Evolutionary conservation across 2,329 filamentous ascomycete species (phyloP), one percentile per base, ranked within the genome.

Genomic region (Magnaporthiopsis poae): DNA sequence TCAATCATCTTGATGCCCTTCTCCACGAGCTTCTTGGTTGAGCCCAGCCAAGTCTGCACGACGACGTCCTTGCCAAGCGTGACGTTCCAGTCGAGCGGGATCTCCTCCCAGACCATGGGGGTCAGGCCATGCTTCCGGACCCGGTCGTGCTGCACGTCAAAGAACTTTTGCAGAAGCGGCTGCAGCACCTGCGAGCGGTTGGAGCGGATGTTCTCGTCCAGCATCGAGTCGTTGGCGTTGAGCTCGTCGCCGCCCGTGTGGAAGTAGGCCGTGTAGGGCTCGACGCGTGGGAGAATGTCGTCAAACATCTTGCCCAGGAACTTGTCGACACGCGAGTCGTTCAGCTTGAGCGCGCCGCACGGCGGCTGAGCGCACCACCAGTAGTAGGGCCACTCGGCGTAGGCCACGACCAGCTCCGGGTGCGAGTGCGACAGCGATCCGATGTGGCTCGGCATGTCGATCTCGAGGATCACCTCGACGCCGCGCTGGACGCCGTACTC

Each of bases 191-290:
- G 76, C 0, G 82, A 79, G 66, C 87, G 80, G 74, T 89, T 91
- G 39, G 88, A 90, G 7, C 81, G 76, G 56, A 96, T 86, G 0
- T 86, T 89, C 5, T 88, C 85, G 74, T 96, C 92, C 13, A 94
- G 83, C 60, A 80, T 80, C 73, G 91, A 93, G 65, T 88, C 85
- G 72, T 93, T 88, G 68, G 81, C 82, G 76, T 95, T 94, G 68
- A 96, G 86, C 79, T 96, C 92, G 72, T 96, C 92, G 66, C 92
- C 92, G 61, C 92, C 92, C 0, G 90, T 90, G 78, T 96, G 92
- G 80, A 94, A 96, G 78, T 94, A 86, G 8, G 86, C 79, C 2
- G 88, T 82, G 75, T 91, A 91, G 0, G 88, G 86, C 11, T 80
- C 78, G 13, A 92, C 76, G 35, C 91, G 83, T 18, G 92, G 91